Base-by-base conservation (phyloP, 73 alveolate species). In the Tetrahymena thermophila region DNA sequence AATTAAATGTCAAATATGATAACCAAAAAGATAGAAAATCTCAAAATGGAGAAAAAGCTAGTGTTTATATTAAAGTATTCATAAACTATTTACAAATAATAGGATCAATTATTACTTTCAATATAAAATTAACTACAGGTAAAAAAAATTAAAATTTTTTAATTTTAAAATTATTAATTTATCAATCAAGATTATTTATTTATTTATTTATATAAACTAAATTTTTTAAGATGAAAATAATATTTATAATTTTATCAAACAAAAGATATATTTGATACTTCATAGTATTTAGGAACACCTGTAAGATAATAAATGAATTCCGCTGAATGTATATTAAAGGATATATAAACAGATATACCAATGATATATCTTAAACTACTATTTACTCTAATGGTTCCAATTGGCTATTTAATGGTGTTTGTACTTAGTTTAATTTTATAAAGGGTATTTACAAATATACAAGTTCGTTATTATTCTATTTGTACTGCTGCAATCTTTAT, bases 51-150 rank as follows among this genome's bases (percentile, higher is more conserved):
- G 94, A 85, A 28, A 58, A 94, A 25, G 37, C 94, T 35, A 85
- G 94, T 35, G 89, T 95, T 43, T 43, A 85, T 34, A 95, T 95
- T 40, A 95, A 95, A 95, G 43, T 58, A 44, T 85, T 94, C 35
- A 58, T 85, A 21, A 94, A 37, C 35, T 94, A 94, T 35, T 21
- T 94, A 16, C 38, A 58, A 94, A 94, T 94, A 35, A 37, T 94
- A 57, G 96, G 93, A 34, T 94, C 96, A 34, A 23, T 58, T 1
- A 58, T 58, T 15, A 94, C 96, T 10, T 94, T 94, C 35, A 71
- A 94, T 25, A 16, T 94, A 1, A 14, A 34, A 17, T 23, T 94
- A n/a, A 57, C 96, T 35, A 58, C 34, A n/a, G 35, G 85, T 58
- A 58, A 58, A 37, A n/a, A n/a, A n/a, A n/a, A n/a, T n/a, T n/a